Evolutionary conservation across 2,329 filamentous ascomycete genomes (phyloP).

Genomic region (Fusarium subglutinans): DNA sequence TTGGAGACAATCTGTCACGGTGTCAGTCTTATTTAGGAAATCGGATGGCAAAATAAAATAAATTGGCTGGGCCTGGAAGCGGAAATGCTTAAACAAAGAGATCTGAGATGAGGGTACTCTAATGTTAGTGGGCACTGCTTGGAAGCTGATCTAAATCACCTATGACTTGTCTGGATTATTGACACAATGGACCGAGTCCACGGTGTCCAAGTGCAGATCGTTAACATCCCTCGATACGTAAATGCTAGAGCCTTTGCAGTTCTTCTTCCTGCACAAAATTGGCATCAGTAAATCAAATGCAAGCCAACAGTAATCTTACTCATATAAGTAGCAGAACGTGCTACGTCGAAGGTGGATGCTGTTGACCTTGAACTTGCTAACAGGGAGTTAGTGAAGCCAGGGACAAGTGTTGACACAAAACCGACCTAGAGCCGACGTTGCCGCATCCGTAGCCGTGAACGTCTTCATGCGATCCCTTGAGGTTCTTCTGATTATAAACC

Average conservation of each 20-base stretch:
- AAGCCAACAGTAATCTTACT: not conserved
- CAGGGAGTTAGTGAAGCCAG: accelerated
- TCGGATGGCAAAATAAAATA: no score
- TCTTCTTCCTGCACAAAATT: accelerated
- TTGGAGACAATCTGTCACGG: no score
- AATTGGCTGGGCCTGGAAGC: no score
- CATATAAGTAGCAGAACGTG: not conserved
- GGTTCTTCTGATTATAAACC: not conserved
- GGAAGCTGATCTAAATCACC: accelerated
- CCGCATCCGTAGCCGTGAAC: not conserved
- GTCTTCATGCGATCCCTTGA: not conserved
- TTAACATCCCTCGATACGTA: not conserved
- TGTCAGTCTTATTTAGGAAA: no score
- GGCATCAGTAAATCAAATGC: accelerated
- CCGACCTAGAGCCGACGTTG: not conserved
- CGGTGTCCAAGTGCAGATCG: not conserved
- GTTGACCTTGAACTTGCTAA: not conserved
- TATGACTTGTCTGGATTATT: not conserved
- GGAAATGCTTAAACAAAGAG: no score
- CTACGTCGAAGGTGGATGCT: not conserved
- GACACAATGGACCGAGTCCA: not conserved
- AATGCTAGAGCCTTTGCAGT: not conserved
- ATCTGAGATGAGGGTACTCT: no score
- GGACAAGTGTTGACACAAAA: accelerated
- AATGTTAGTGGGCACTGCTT: not conserved